A percentile compares a stretch with the other conserved stretches of the same genome.
These are phyloP conservation scores for Leccinum obscurum DNA, from an alignment of 768 basidiomycete genomes.

Conservation along the genomic window DNA sequence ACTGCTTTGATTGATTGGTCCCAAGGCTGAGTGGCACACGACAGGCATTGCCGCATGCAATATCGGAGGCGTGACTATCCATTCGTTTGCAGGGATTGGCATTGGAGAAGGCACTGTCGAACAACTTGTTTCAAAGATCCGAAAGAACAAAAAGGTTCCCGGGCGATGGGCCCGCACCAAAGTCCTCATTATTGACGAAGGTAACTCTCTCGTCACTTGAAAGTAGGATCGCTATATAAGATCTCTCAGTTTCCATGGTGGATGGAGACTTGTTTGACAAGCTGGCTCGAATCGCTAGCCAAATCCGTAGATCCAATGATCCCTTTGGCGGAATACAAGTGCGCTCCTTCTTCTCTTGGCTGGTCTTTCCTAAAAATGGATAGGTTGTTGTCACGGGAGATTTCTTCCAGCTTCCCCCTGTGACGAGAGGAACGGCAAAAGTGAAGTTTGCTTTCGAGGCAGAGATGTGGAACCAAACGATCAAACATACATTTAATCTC, in stretches of 20 bases:
- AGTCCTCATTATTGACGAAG: slow-evolving; percentile 83
- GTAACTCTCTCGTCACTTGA: slow-evolving; percentile 34
- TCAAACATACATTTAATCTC: slow-evolving; percentile 85
- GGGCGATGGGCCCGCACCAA: slow-evolving; percentile 82
- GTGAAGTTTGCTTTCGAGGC: slow-evolving; percentile 96
- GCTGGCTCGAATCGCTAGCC: slow-evolving; percentile 66
- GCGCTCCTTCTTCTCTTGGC: slow-evolving; percentile 1
- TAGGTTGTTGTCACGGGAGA: slow-evolving; percentile 93
- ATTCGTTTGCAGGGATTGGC: slow-evolving; percentile 95
- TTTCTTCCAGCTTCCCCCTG: slow-evolving; percentile 97
- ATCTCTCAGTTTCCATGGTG: slow-evolving; percentile 86
- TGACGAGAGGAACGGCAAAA: slow-evolving; percentile 54
- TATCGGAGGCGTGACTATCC: slow-evolving; percentile 93
- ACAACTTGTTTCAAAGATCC: slow-evolving; percentile 62
- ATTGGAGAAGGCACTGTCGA: slow-evolving; percentile 69
- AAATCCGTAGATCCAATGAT: slow-evolving; percentile 55
- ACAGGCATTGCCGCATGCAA: slow-evolving; percentile 94
- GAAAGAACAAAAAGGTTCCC: slow-evolving; percentile 81
- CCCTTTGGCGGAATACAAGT: slow-evolving; percentile 97
- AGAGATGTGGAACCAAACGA: slow-evolving; percentile 65
- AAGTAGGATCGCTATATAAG: neutral
- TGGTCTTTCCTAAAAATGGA: slow-evolving; percentile 1
- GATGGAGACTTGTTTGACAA: slow-evolving; percentile 95
- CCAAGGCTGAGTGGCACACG: slow-evolving; percentile 1
- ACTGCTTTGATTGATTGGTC: neutral